Conservation (phyloP, 306 rosid species). For the Dryas drummondii region DNA sequence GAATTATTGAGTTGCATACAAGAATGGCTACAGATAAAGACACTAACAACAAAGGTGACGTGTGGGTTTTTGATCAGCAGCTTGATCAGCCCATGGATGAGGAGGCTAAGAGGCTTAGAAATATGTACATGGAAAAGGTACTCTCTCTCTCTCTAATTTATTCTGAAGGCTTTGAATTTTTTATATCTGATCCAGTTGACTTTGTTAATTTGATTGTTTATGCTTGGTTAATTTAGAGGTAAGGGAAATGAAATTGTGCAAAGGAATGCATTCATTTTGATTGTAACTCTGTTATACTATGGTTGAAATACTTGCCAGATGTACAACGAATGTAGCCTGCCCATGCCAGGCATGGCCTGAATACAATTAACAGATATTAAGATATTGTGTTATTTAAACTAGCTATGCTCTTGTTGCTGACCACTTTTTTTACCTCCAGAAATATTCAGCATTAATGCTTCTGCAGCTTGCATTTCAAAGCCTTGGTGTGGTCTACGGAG, state of each 20-base stretch:
- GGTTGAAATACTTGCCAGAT: neutral
- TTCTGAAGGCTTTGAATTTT: neutral
- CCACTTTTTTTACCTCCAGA: slow-evolving; percentile 45
- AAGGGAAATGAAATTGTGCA: neutral
- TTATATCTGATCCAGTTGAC: neutral
- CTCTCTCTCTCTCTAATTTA: slow-evolving; percentile 10
- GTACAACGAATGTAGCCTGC: neutral
- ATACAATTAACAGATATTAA: neutral
- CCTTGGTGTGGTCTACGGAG: slow-evolving; percentile 95
- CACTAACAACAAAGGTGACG: slow-evolving; percentile 52
- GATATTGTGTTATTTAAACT: neutral
- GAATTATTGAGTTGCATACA: slow-evolving; percentile 35
- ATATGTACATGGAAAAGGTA: slow-evolving; percentile 90
- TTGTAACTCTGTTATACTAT: neutral
- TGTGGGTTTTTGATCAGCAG: slow-evolving; percentile 90
- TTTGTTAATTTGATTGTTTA: neutral
- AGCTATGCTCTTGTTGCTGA: slow-evolving; percentile 26
- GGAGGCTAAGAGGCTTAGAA: slow-evolving; percentile 79
- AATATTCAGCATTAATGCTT: slow-evolving; percentile 69
- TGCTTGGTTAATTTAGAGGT: neutral
- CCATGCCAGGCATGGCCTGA: neutral
- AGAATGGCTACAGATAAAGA: slow-evolving; percentile 54
- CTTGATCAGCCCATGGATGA: slow-evolving; percentile 91
- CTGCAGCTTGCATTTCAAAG: slow-evolving; percentile 91
- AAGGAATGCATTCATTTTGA: neutral